Conservation (phyloP, 441 rosid species). For the Erodium trifolium region DNA sequence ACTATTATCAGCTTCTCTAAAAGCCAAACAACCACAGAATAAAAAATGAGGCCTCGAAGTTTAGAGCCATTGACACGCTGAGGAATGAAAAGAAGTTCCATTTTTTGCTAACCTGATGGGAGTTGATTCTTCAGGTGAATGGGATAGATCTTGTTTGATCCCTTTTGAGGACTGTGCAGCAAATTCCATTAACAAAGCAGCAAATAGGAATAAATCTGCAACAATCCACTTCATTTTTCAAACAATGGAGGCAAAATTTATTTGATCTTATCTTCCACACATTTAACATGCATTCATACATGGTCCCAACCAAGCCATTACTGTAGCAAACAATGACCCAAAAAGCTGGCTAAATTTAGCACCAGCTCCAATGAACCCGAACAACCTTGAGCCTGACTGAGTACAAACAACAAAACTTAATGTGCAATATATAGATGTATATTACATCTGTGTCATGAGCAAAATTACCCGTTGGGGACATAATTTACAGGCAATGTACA, state of each 20-base stretch:
- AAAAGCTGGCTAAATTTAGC: constrained; percentile 95
- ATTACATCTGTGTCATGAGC: not conserved
- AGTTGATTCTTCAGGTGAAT: constrained; percentile 56
- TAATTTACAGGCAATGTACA: constrained; percentile 17
- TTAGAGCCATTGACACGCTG: not conserved
- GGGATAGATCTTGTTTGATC: constrained; percentile 44
- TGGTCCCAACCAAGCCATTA: constrained; percentile 86
- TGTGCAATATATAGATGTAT: constrained; percentile 13
- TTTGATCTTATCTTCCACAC: constrained; percentile 10
- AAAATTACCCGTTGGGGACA: not conserved
- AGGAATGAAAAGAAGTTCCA: constrained; percentile 1
- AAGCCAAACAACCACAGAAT: constrained; percentile 19
- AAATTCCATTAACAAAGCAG: constrained; percentile 82
- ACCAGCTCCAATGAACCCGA: constrained; percentile 94
- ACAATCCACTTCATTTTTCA: constrained; percentile 16
- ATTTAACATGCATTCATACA: constrained; percentile 35
- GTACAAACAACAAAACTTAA: constrained; percentile 29
- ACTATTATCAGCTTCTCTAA: constrained; percentile 35
- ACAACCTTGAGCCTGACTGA: constrained; percentile 97
- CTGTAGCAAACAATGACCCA: constrained; percentile 81
- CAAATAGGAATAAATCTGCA: constrained; percentile 71
- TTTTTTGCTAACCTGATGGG: constrained; percentile 46
- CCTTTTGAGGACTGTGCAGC: constrained; percentile 84
- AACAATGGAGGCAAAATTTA: constrained; percentile 10
- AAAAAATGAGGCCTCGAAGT: constrained; percentile 7